These are phyloP conservation scores for Thelonectria blattea DNA, from an alignment of 2,329 filamentous ascomycete genomes.

Conservation along the genomic window DNA sequence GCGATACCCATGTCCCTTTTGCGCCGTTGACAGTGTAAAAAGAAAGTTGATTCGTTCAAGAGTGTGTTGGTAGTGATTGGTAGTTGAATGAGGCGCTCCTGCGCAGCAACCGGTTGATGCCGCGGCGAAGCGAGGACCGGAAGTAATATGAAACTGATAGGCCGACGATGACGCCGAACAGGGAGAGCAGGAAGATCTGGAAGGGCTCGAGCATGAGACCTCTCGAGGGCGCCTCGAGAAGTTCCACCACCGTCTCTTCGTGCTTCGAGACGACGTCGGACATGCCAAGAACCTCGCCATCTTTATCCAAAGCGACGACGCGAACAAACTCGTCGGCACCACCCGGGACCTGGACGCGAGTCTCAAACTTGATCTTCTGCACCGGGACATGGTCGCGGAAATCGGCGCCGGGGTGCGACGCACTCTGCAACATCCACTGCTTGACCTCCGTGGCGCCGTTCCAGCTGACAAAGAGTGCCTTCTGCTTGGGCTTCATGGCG, in stretches of 20 bases:
- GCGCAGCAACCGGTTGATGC: conserved; percentile 26
- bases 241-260: conserved; percentile 10
- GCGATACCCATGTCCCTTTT: not conserved
- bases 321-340: conserved; percentile 28
- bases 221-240: conserved; percentile 25
- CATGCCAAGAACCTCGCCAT: conserved; percentile 39
- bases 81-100: conserved; percentile 22
- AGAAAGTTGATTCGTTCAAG: not conserved
- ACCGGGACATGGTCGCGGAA: conserved; percentile 26
- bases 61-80: conserved; percentile 19
- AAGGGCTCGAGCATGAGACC: conserved; percentile 19
- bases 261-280: conserved; percentile 20
- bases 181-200: conserved; percentile 16
- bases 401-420: not conserved
- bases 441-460: conserved; percentile 57
- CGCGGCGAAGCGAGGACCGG: conserved; percentile 21
- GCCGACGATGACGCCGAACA: conserved; percentile 12
- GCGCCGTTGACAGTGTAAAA: not conserved
- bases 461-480: conserved; percentile 56
- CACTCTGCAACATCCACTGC: conserved; percentile 48
- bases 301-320: conserved; percentile 28
- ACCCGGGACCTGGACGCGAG: conserved; percentile 24
- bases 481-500: conserved; percentile 31
- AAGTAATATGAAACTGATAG: conserved; percentile 15
- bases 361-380: conserved; percentile 31